Evolutionary conservation across 805 yeast species (phyloP), one percentile per base, ranked within the genome.

Genomic region (Myxozyma geophila): DNA sequence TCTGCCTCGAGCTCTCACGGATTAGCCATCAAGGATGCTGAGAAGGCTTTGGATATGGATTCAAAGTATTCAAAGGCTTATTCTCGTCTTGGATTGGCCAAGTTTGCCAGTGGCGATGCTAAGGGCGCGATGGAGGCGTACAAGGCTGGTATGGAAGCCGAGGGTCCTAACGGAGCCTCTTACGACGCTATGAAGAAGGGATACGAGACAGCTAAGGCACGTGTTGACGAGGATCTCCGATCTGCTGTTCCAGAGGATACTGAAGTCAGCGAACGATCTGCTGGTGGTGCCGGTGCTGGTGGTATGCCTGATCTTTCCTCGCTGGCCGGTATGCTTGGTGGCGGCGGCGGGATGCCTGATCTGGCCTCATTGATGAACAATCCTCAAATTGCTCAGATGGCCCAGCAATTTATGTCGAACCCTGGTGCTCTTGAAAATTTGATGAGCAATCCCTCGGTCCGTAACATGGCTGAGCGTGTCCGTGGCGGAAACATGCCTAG

Each of bases 81-180:
- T 82, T 90, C 97, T 6, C 87, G 99, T 77, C 81, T 95, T 70
- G 99, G 98, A 2, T 85, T 92, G 71, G 98, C 99, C 4, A 86
- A 88, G 74, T 93, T 88, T 76, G 96, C 97, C n/a, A 80, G 89
- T 64, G 96, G 96, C n/a, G 93, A 92, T 74, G 87, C 93, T 63
- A 86, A 89, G 77, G 96, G 88, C 58, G 85, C 99, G 12, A 81
- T 92, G 80, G 88, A 91, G 54, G 98, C 98, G 36, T 95, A 95
- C 78, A 87, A 89, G 77, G 82, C 82, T 68, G 99, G 97, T 46
- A 77, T 95, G 69, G 92, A 89, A 62, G 85, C 85, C 62, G 98
- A 95, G 78, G 97, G 98, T 50, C 89, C 85, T 51, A 78, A 80
- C 33, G 91, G 93, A 53, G 85, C 92, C 7, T 28, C 28, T 5